phyloP scores from a whole-genome alignment of 495 filamentous ascomycete genomes.

The Talaromyces stipitatus region DNA sequence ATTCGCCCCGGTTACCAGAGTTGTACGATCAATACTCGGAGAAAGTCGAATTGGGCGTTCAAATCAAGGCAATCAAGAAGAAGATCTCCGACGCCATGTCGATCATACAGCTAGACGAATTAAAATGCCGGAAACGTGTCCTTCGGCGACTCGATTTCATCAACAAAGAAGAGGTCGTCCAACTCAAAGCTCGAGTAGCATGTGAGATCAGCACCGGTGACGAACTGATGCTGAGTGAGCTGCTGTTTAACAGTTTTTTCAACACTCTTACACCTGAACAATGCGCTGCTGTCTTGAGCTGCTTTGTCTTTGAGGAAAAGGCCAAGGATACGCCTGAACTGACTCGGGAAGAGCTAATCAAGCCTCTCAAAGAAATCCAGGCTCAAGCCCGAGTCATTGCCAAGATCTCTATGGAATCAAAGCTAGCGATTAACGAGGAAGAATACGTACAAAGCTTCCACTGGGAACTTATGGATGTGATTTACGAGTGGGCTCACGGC shows the following conservation, averaged over 20 bases:
- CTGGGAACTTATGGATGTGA: slow-evolving; percentile 91
- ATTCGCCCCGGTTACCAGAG: slow-evolving; percentile 70
- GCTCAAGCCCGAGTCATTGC: slow-evolving; percentile 76
- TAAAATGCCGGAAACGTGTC: slow-evolving; percentile 94
- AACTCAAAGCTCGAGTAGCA: slow-evolving; percentile 91
- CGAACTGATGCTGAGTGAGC: slow-evolving; percentile 82
- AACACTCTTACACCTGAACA: slow-evolving; percentile 87
- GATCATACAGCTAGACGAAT: slow-evolving; percentile 86
- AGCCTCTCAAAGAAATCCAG: slow-evolving; percentile 80
- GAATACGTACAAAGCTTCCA: slow-evolving; percentile 86
- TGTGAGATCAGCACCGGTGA: slow-evolving; percentile 95
- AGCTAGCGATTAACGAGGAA: slow-evolving; percentile 82
- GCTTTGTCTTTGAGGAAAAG: slow-evolving; percentile 97
- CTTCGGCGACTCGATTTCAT: slow-evolving; percentile 93
- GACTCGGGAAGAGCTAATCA: slow-evolving; percentile 67
- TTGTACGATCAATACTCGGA: slow-evolving; percentile 76
- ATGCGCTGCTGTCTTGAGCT: slow-evolving; percentile 74
- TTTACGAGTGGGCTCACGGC: slow-evolving; percentile 89
- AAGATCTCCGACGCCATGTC: slow-evolving; percentile 73
- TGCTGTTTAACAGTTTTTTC: slow-evolving; percentile 96
- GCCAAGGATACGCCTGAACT: slow-evolving; percentile 59
- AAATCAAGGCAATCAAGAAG: slow-evolving; percentile 84
- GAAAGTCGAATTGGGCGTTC: slow-evolving; percentile 65
- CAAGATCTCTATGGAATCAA: slow-evolving; percentile 89
- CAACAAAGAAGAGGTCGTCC: slow-evolving; percentile 86